Evolutionary conservation across 495 filamentous ascomycete species (phyloP), one percentile per base, ranked within the genome.

Genomic region (Trichocladium antarcticum): DNA sequence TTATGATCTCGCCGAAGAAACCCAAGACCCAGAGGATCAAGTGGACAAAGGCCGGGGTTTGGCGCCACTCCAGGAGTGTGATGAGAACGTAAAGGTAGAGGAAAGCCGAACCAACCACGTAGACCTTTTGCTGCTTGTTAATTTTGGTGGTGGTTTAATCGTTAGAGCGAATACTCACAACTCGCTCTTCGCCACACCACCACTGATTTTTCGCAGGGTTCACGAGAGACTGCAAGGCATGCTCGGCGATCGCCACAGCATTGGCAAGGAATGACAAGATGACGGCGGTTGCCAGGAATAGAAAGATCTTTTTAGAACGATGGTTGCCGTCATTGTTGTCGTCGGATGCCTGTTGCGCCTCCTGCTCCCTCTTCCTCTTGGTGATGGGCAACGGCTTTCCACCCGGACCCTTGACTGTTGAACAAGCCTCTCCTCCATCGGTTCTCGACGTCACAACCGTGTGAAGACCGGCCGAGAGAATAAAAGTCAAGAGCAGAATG

Each of bases 171-270:
- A 19, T 16, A 76, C 85, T 68, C 80, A 97, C 90, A 62, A 84
- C 83, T 47, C 80, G 76, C 24, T 84, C 72, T 66, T 95, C 79
- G 22, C 86, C 87, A 60, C 87, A 92, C 92, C 89, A 96, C 89
- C 89, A 96, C 35, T 16, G 44, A 19, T 34, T 36, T 5, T 32
- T 45, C 0, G 37, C 55, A 12, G 27, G 19, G 21, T 19, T 20
- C 8, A 79, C 71, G 54, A 84, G 72, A 22, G 82, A 55, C 14
- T 74, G 54, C 48, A 95, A 70, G 50, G 87, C 84, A 73, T 89
- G 92, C 46, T 77, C 47, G 38, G 92, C 78, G 55, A 93, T 81
- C 57, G 85, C 80, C 40, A 70, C 72, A 35, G 83, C 78, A 67
- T 88, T 87, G 38, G 70, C 84, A 39, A 89, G 62, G 46, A 92